Conservation (phyloP, 176 grass and related monocot species). For the Bolboschoenus planiculmis region DNA sequence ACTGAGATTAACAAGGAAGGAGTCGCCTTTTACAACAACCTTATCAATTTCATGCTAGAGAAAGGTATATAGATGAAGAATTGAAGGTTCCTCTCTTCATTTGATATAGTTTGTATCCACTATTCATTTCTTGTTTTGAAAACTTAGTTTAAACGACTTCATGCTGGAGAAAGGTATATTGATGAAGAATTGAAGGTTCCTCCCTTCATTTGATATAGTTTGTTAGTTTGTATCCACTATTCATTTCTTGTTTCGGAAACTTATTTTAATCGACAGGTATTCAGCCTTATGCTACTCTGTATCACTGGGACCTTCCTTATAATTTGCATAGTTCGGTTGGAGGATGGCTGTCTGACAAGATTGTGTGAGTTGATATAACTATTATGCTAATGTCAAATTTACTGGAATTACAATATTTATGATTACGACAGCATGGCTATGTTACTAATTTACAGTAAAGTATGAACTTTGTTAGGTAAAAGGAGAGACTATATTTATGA, state of each 20-base stretch:
- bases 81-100: not conserved
- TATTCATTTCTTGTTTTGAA: constrained; percentile 11
- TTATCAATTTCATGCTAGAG: constrained; percentile 80
- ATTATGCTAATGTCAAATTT: constrained; percentile 13
- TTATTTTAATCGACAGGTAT: constrained; percentile 50
- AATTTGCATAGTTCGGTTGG: constrained; percentile 59
- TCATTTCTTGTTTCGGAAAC: constrained; percentile 11
- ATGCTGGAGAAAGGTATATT: constrained; percentile 81
- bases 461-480: not conserved
- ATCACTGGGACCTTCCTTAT: constrained; percentile 98
- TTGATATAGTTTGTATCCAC: not conserved
- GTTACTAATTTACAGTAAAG: not conserved
- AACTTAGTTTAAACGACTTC: constrained; percentile 34
- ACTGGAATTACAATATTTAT: not conserved
- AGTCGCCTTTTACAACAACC: constrained; percentile 77
- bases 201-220: constrained; percentile 5
- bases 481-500: not conserved
- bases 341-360: constrained; percentile 86
- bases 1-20: constrained; percentile 65
- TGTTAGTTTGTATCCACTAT: not conserved
- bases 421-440: not conserved
- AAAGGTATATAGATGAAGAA: constrained; percentile 59
- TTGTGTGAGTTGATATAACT: constrained; percentile 64
- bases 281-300: constrained; percentile 78
- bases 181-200: constrained; percentile 13